Conservation (phyloP, 345 rosid genomes). For the Populus simonii region DNA sequence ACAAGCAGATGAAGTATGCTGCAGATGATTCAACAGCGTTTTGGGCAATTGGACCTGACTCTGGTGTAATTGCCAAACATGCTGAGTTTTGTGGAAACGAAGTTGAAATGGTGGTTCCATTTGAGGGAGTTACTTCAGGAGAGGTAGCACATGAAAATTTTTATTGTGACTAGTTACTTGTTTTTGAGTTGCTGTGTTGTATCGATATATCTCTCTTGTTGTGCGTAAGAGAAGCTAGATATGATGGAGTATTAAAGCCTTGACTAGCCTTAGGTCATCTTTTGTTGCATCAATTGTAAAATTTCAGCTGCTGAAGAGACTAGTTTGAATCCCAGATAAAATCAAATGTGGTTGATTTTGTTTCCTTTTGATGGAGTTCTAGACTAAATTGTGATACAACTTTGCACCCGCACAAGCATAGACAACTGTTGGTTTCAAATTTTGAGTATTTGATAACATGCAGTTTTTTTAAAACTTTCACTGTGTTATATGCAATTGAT, state of each 20-base stretch:
- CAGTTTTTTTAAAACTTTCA: neutral
- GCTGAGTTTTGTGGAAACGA: constrained; percentile 80
- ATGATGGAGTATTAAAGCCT: constrained; percentile 4
- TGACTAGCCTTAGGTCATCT: neutral
- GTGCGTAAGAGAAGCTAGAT: neutral
- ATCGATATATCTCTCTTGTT: neutral
- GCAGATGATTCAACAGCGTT: constrained; percentile 82
- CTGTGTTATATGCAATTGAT: neutral
- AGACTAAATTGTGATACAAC: neutral
- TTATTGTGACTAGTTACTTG: neutral
- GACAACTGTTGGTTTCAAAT: constrained; percentile 1
- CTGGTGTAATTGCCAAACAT: constrained; percentile 62
- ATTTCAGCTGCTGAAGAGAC: neutral
- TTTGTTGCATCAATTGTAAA: neutral
- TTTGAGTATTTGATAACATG: neutral
- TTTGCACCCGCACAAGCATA: neutral
- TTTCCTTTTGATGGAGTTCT: neutral
- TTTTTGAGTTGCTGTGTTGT: neutral
- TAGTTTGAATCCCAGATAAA: neutral
- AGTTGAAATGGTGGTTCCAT: constrained; percentile 86
- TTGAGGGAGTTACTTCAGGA: constrained; percentile 68
- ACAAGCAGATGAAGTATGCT: constrained; percentile 62
- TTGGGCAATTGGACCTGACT: constrained; percentile 92
- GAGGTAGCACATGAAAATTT: constrained; percentile 49
- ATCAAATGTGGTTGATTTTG: neutral